Evolutionary conservation across 345 rosid species (phyloP), one percentile per base, ranked within the genome.

Genomic region (Gossypioides kirkii): DNA sequence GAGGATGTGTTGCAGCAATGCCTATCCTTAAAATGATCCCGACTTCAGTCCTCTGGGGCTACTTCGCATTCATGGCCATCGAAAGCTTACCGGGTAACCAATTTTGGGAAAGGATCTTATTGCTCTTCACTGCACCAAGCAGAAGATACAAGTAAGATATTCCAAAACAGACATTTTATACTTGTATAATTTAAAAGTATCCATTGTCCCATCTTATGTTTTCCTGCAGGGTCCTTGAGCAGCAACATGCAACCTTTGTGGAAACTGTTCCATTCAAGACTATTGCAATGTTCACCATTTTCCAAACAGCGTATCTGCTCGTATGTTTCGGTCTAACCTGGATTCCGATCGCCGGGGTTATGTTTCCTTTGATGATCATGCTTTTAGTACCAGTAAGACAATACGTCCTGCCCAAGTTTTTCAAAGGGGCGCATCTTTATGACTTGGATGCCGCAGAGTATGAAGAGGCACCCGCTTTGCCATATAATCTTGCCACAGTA

Each of bases 401-500:
- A 75, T 92, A 95, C 59, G 61, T 87, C 41, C 87, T 95, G 67
- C 98, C 99, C 54, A 93, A 77, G 80, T 91, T 92, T 81, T 95
- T 95, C 87, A 91, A 92, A 84, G 89, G 87, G 50, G 87, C 85
- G n/a, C 98, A 92, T 70, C 97, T 91, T 70, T 92, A 88, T 45
- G 98, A 95, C 80, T 80, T 95, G 81, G 99, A 95, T 73, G 99
- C 99, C 5, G 96, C 98, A 5, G 99, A 90, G 72, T 95, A 81
- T 66, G 98, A 95, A 83, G 98, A 95, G 84, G 91, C 96, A 55
- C 93, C 98, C 0, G 97, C 99, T 78, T 79, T 94, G 77, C 90
- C 98, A 69, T 94, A 84, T 85, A 86, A 81, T 80, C 79, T 89
- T 20, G 80, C 89, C 60, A 42, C 88, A 0, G 97, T 85, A 83